Evolutionary conservation across 73 alveolate species (phyloP).

Genomic region (Effrenium voratum): DNA sequence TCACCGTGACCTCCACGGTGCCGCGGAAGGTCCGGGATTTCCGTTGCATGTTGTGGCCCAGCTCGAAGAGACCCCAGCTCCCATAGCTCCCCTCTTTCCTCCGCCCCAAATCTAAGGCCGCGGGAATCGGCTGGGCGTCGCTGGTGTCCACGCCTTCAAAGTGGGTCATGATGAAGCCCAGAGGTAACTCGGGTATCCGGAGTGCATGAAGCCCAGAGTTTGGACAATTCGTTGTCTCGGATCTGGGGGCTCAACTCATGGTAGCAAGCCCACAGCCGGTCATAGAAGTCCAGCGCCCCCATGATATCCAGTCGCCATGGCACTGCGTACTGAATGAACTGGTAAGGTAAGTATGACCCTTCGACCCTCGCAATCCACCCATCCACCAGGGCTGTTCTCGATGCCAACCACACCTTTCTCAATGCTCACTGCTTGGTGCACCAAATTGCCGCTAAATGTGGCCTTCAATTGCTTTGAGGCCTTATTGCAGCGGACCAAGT

Average conservation of each 20-base stretch:
- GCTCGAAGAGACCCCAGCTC: slow-evolving; percentile 89
- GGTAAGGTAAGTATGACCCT: slow-evolving; percentile 47
- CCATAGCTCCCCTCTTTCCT: slow-evolving; percentile 37
- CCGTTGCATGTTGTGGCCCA: slow-evolving; percentile 83
- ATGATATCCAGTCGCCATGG: slow-evolving; percentile 13
- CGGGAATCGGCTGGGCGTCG: slow-evolving; percentile 26
- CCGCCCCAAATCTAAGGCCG: not conserved
- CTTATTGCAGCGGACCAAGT: slow-evolving; percentile 35
- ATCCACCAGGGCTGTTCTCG: slow-evolving; percentile 19
- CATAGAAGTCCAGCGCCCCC: slow-evolving; percentile 38
- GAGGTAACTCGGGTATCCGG: slow-evolving; percentile 87
- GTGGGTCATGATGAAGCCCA: slow-evolving; percentile 66
- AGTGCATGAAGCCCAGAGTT: slow-evolving; percentile 66
- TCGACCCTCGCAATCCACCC: slow-evolving; percentile 67
- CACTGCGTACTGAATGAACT: not conserved
- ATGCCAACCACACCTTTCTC: not conserved
- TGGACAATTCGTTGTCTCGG: slow-evolving; percentile 71
- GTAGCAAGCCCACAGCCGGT: slow-evolving; percentile 54
- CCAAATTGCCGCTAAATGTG: slow-evolving; percentile 36
- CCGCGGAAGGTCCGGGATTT: slow-evolving; percentile 56
- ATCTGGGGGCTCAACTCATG: slow-evolving; percentile 75
- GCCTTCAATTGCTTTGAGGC: slow-evolving; percentile 3
- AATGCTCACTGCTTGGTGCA: slow-evolving; percentile 30
- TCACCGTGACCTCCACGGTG: slow-evolving; percentile 68
- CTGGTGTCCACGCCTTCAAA: slow-evolving; percentile 40